These are phyloP conservation scores for Ogataea minuta DNA, from an alignment of 805 yeast genomes.

Conservation along the genomic window DNA sequence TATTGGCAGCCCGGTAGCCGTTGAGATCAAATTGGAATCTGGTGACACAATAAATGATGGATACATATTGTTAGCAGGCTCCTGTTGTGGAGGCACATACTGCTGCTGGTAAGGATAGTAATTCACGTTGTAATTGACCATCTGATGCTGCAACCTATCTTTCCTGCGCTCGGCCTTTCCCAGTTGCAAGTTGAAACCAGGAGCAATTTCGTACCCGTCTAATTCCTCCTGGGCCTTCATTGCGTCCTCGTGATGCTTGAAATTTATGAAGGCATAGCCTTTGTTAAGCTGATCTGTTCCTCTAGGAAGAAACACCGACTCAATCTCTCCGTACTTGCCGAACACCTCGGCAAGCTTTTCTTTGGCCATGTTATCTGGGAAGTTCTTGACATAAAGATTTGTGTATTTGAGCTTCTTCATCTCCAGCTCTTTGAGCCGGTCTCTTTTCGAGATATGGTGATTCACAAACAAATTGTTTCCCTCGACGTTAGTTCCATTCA, in stretches of 20 bases:
- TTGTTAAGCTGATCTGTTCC: constrained; percentile 31
- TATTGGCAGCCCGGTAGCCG: constrained; percentile 37
- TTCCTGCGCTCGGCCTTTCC: constrained; percentile 45
- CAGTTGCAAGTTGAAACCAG: constrained; percentile 33
- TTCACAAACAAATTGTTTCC: constrained; percentile 49
- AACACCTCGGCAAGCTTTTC: constrained; percentile 44
- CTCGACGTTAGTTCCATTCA: constrained; percentile 28
- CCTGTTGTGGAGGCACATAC: constrained; percentile 4
- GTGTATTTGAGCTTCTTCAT: constrained; percentile 47
- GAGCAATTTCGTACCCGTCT: constrained; percentile 40
- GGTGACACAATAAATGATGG: constrained; percentile 29
- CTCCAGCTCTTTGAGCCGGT: constrained; percentile 50
- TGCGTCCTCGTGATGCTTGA: constrained; percentile 47
- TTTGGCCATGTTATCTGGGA: constrained; percentile 41
- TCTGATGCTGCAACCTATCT: constrained; percentile 29
- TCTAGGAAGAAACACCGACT: constrained; percentile 52
- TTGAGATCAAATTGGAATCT: constrained; percentile 30
- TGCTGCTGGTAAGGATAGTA: constrained; percentile 12
- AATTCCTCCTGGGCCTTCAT: constrained; percentile 47
- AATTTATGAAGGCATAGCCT: constrained; percentile 56
- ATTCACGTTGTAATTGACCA: constrained; percentile 19
- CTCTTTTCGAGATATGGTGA: constrained; percentile 63
- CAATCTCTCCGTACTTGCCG: constrained; percentile 45
- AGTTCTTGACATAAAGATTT: constrained; percentile 52
- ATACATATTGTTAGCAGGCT: constrained; percentile 4